These are phyloP conservation scores for Microdochium bolleyi DNA, from an alignment of 2,329 filamentous ascomycete species.

Conservation along the genomic window DNA sequence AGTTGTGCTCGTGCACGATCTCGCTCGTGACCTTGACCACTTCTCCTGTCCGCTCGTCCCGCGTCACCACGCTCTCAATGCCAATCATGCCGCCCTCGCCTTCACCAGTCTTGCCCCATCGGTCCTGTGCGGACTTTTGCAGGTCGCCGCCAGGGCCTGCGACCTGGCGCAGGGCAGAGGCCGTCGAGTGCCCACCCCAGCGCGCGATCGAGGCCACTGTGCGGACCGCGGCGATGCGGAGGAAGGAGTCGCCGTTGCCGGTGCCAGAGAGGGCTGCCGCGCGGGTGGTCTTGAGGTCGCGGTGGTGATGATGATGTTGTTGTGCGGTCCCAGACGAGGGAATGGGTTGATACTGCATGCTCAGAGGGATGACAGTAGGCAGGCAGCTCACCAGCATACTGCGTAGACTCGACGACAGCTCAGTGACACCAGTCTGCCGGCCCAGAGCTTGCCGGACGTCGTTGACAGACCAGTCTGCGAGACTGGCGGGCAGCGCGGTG, in stretches of 20 bases:
- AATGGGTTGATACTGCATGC: neutral
- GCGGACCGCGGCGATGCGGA: constrained; percentile 62
- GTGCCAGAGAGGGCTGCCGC: constrained; percentile 64
- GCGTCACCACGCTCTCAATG: constrained; percentile 51
- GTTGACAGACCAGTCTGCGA: neutral
- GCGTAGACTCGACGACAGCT: constrained; percentile 33
- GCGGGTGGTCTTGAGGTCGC: constrained; percentile 24
- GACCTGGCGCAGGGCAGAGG: constrained; percentile 54
- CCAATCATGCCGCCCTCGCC: constrained; percentile 84
- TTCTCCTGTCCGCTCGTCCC: constrained; percentile 30
- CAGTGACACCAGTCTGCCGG: constrained; percentile 22
- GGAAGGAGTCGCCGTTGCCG: constrained; percentile 83
- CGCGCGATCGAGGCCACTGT: constrained; percentile 67
- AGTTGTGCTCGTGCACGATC: constrained; percentile 75
- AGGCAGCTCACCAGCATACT: constrained; percentile 52
- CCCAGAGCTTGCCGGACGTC: constrained; percentile 6
- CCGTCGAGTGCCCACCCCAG: constrained; percentile 45
- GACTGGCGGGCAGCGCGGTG: constrained; percentile 1
- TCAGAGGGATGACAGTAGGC: constrained; percentile 32
- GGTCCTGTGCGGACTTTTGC: constrained; percentile 62
- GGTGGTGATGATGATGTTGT: neutral
- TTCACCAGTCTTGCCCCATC: constrained; percentile 68
- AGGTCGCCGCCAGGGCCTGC: constrained; percentile 67
- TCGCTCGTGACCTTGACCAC: constrained; percentile 33
- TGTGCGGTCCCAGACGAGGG: neutral